These are phyloP conservation scores for Byssoonygena ceratinophila DNA, from an alignment of 2,329 filamentous ascomycete genomes.

Conservation along the genomic window DNA sequence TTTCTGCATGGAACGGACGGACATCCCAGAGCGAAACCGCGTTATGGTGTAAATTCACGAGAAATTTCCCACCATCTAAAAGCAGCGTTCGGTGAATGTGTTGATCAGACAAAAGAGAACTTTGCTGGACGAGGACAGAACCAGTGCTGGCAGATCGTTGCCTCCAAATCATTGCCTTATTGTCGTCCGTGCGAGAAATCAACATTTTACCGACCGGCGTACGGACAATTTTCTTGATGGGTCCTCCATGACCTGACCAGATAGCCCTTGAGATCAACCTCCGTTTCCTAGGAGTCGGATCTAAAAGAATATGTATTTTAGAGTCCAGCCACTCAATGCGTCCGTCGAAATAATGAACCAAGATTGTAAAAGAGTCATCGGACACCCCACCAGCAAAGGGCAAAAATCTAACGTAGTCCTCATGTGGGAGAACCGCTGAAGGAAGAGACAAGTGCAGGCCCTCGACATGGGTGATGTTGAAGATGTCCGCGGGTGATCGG, in stretches of 20 bases:
- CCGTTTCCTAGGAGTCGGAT: slow-evolving; percentile 51
- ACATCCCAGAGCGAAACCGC: slow-evolving; percentile 73
- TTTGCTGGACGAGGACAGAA: slow-evolving; percentile 54
- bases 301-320: slow-evolving; percentile 68
- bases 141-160: slow-evolving; percentile 47
- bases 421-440: slow-evolving; percentile 21
- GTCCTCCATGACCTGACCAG: slow-evolving; percentile 74
- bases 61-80: slow-evolving; percentile 63
- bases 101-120: slow-evolving; percentile 54
- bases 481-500: slow-evolving; percentile 58
- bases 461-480: slow-evolving; percentile 73
- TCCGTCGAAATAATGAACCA: slow-evolving; percentile 78
- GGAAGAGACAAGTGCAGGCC: slow-evolving; percentile 39
- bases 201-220: slow-evolving; percentile 71
- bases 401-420: slow-evolving; percentile 58
- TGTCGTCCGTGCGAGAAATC: slow-evolving; percentile 66
- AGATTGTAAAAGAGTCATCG: slow-evolving; percentile 56
- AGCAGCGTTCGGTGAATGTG: slow-evolving; percentile 74
- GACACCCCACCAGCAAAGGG: slow-evolving; percentile 57
- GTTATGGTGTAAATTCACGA: slow-evolving; percentile 66
- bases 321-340: slow-evolving; percentile 71
- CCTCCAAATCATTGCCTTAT: slow-evolving; percentile 75
- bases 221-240: slow-evolving; percentile 76
- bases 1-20: slow-evolving; percentile 46
- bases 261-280: slow-evolving; percentile 54